Conservation (phyloP, 306 rosid species). For the Cicer yamashitae region DNA sequence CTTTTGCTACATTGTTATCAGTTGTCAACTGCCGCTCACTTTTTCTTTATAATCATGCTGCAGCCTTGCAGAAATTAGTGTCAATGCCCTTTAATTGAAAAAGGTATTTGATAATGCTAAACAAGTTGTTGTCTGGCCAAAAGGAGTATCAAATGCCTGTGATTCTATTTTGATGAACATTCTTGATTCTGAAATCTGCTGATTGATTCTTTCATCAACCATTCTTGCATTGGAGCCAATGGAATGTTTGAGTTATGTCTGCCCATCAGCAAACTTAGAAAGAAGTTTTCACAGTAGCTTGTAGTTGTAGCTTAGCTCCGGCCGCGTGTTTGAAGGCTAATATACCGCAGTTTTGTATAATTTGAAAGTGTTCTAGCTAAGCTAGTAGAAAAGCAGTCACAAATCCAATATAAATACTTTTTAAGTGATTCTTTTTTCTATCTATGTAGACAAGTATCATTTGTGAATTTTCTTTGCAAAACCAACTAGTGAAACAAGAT, state of each 20-base stretch:
- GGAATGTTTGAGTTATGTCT: too few relatives aligned
- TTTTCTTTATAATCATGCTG: constrained; percentile 27
- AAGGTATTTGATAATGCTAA: background rate
- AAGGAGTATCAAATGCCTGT: background rate
- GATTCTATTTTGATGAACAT: background rate
- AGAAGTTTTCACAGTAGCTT: background rate
- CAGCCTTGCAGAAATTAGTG: constrained; percentile 41
- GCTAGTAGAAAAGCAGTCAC: background rate
- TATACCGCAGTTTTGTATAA: background rate
- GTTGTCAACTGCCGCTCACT: constrained; percentile 5
- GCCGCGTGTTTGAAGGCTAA: background rate
- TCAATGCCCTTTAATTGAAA: constrained; percentile 15
- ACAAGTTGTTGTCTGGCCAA: background rate
- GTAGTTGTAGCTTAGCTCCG: background rate
- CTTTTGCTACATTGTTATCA: constrained; percentile 17
- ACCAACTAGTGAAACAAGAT: too few relatives aligned
- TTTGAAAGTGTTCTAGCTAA: background rate
- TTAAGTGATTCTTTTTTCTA: too few relatives aligned
- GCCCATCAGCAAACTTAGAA: background rate
- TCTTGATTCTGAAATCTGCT: background rate
- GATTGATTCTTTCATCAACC: background rate
- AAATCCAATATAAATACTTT: too few relatives aligned
- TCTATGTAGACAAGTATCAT: too few relatives aligned
- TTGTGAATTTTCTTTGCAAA: too few relatives aligned
- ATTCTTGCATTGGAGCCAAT: background rate